phyloP scores from a whole-genome alignment of 75 land plant species.

The Gnetum montanum region DNA sequence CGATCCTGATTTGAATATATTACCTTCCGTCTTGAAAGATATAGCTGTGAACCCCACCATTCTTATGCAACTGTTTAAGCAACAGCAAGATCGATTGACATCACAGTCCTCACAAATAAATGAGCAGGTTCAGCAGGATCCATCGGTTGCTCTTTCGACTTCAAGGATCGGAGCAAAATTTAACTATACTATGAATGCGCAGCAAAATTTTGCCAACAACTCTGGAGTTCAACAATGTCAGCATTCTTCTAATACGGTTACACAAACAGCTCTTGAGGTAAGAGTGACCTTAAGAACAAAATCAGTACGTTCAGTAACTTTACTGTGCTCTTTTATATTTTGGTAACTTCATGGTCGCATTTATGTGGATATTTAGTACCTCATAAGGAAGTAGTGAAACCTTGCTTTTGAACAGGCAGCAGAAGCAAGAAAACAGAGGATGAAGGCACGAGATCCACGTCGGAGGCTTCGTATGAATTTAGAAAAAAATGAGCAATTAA shows the following conservation, averaged over 20 bases:
- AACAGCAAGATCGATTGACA: slow-evolving; percentile 18
- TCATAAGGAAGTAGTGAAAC: too few species aligned
- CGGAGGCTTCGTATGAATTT: slow-evolving; percentile 46
- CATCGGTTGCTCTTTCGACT: too few species aligned
- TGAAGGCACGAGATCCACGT: slow-evolving; percentile 97
- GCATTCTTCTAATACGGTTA: neutral
- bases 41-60: slow-evolving; percentile 36
- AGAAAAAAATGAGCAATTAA: neutral
- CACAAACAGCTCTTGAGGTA: slow-evolving; percentile 22
- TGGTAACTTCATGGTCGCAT: too few species aligned
- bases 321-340: too few species aligned
- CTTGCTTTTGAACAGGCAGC: slow-evolving; percentile 9
- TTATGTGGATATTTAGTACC: too few species aligned
- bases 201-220: too few species aligned
- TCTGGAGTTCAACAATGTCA: too few species aligned
- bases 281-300: slow-evolving; percentile 9
- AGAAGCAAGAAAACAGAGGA: slow-evolving; percentile 44
- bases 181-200: too few species aligned
- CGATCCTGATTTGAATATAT: neutral
- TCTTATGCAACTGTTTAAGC: slow-evolving; percentile 18
- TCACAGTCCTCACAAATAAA: slow-evolving; percentile 9
- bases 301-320: too few species aligned
- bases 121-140: slow-evolving; percentile 2
- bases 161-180: too few species aligned
- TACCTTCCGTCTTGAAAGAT: slow-evolving; percentile 24